phyloP scores from a whole-genome alignment of 2,329 filamentous ascomycete genomes.

The Fusarium sp. region DNA sequence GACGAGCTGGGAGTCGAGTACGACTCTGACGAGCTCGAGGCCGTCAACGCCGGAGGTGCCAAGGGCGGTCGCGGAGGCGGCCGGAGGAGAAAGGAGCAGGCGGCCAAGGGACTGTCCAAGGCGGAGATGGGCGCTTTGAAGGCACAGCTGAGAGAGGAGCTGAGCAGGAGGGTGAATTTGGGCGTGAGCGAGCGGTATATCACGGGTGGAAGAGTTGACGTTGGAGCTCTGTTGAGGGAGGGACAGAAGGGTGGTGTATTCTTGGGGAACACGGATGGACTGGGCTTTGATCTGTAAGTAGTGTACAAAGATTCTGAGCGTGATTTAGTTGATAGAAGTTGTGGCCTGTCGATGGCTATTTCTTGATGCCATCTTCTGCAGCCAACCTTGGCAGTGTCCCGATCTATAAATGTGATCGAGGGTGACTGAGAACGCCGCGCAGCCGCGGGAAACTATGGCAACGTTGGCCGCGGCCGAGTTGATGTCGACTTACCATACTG shows the following conservation, averaged over 20 bases:
- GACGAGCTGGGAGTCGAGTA: conserved; percentile 96
- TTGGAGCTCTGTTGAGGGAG: conserved; percentile 75
- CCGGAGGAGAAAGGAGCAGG: conserved; percentile 78
- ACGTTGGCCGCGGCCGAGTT: conserved; percentile 9
- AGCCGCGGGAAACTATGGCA: conserved; percentile 17
- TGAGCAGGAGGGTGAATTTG: conserved; percentile 81
- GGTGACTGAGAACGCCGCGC: neutral
- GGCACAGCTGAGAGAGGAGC: conserved; percentile 76
- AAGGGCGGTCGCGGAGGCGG: conserved; percentile 77
- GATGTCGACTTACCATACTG: no score
- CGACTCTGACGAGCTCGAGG: conserved; percentile 87
- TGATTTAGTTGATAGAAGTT: neutral
- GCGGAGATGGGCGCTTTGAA: conserved; percentile 76
- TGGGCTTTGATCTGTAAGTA: conserved; percentile 48
- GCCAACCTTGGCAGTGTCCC: no score
- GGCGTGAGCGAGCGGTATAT: conserved; percentile 90
- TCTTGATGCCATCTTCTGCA: no score
- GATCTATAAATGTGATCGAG: no score
- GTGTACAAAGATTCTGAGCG: conserved; percentile 13
- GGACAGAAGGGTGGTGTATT: conserved; percentile 61
- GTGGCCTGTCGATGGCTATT: neutral
- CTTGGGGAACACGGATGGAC: conserved; percentile 54
- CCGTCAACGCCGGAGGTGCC: conserved; percentile 75
- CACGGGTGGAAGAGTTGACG: conserved; percentile 83
- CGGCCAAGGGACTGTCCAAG: conserved; percentile 75